Evolutionary conservation across 805 yeast species (phyloP).

Genomic region (Cyberlindnera americana): DNA sequence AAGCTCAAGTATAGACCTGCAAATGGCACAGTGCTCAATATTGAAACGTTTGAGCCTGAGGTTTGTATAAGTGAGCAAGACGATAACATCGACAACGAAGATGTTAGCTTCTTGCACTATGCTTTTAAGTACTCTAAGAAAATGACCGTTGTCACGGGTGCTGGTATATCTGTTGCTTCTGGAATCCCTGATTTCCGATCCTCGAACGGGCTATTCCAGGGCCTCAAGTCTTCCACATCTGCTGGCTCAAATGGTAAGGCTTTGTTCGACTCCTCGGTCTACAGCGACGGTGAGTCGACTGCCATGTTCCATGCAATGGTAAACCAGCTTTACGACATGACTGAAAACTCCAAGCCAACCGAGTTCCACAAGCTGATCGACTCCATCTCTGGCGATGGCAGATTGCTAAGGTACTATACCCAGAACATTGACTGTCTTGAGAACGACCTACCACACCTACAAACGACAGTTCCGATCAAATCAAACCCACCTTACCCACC

Average conservation of each 20-base stretch:
- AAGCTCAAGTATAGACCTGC: conserved; percentile 43
- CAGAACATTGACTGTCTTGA: conserved; percentile 88
- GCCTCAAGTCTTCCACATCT: conserved; percentile 38
- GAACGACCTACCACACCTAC: conserved; percentile 45
- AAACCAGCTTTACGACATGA: conserved; percentile 52
- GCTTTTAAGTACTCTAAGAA: conserved; percentile 53
- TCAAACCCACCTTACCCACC: conserved; percentile 44
- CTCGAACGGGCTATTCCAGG: conserved; percentile 68
- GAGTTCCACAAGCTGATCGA: conserved; percentile 68
- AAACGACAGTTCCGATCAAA: conserved; percentile 47
- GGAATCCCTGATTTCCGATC: conserved; percentile 91
- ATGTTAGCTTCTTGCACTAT: conserved; percentile 48
- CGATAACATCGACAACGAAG: conserved; percentile 32
- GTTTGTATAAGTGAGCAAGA: conserved; percentile 32
- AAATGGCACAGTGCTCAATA: conserved; percentile 41
- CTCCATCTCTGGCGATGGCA: conserved; percentile 53
- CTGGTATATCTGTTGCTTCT: conserved; percentile 86
- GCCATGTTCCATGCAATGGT: conserved; percentile 72
- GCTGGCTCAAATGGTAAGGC: conserved; percentile 52
- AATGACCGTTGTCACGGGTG: conserved; percentile 74
- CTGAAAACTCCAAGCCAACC: conserved; percentile 61
- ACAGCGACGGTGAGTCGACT: conserved; percentile 58
- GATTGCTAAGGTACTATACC: conserved; percentile 73
- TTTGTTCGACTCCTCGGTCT: conserved; percentile 76
- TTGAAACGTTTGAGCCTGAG: conserved; percentile 27